Percentiles rank a stretch among this genome's conserved stretches.
Evolutionary conservation across 768 basidiomycete genomes (phyloP).

Genomic region (Mycena venus): DNA sequence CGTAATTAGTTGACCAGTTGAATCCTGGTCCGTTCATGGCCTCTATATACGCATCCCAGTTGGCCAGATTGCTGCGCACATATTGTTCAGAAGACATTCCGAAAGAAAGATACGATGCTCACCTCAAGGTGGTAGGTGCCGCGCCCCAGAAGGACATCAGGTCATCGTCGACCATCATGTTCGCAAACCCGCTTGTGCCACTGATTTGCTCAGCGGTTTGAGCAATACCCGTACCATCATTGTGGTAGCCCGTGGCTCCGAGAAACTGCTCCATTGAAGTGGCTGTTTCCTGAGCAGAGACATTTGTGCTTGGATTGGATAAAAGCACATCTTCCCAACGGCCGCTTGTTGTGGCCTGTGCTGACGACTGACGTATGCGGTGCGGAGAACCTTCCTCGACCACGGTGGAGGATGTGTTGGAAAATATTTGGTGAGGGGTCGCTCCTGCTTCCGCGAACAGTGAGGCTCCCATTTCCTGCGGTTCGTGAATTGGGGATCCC

Average conservation of each 20-base stretch:
- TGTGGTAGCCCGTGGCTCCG: conserved; percentile 17
- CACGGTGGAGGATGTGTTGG: too few relatives aligned
- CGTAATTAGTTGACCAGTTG: conserved; percentile 13
- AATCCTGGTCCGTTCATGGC: conserved; percentile 3
- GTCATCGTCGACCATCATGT: conserved; percentile 31
- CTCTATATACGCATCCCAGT: conserved; percentile 32
- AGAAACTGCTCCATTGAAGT: conserved; percentile 28
- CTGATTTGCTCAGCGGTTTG: conserved; percentile 15
- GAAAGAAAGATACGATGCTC: not conserved
- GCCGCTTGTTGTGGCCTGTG: not conserved
- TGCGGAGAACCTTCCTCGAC: too few relatives aligned
- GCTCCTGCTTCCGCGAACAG: too few relatives aligned
- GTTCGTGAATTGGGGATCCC: not conserved
- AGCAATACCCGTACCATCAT: conserved; percentile 16
- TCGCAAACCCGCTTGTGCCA: conserved; percentile 20
- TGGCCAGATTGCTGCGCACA: conserved; percentile 10
- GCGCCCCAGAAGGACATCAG: conserved; percentile 25
- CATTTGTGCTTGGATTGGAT: not conserved
- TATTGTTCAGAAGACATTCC: not conserved
- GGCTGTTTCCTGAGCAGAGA: not conserved
- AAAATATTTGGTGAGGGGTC: too few relatives aligned
- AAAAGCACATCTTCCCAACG: conserved; percentile 5
- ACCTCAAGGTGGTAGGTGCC: conserved; percentile 17
- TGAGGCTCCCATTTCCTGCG: too few relatives aligned
- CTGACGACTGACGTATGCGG: not conserved